A percentile compares a stretch with the other conserved stretches of the same genome.
These are phyloP conservation scores for Globisporangium nagaii DNA, from an alignment of 352 stramenopile genomes.

Conservation along the genomic window DNA sequence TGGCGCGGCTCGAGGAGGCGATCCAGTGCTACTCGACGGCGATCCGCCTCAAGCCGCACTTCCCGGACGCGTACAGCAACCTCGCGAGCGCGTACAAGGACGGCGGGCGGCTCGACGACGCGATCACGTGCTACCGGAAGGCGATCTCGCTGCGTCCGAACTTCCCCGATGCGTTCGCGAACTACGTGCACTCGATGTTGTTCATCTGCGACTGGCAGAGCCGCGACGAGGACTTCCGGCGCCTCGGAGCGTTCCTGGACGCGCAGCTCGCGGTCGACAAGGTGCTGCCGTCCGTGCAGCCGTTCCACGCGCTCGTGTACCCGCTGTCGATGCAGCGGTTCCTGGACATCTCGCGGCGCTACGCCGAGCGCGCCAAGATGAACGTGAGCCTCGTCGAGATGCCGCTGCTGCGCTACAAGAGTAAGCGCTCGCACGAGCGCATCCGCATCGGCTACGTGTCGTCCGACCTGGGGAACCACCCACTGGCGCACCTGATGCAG, in stretches of 20 bases:
- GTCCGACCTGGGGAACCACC: constrained; percentile 90
- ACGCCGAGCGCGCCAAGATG: constrained; percentile 79
- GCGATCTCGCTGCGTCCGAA: constrained; percentile 85
- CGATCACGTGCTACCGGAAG: constrained; percentile 92
- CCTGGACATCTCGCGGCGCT: constrained; percentile 69
- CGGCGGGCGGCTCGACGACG: constrained; percentile 82
- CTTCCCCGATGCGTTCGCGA: constrained; percentile 90
- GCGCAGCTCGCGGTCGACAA: constrained; percentile 16
- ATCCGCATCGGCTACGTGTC: constrained; percentile 88
- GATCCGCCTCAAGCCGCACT: constrained; percentile 86
- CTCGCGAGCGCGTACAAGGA: constrained; percentile 92
- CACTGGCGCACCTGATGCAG: constrained; percentile 89
- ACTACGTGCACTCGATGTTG: constrained; percentile 90
- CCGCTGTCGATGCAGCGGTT: constrained; percentile 75
- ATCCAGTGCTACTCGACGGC: constrained; percentile 88
- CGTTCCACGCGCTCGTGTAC: constrained; percentile 92
- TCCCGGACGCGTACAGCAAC: constrained; percentile 91
- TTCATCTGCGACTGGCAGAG: constrained; percentile 91
- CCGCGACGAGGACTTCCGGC: constrained; percentile 72
- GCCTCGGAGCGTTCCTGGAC: constrained; percentile 25
- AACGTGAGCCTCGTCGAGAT: constrained; percentile 87
- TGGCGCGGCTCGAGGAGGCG: constrained; percentile 82
- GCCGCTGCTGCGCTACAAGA: constrained; percentile 59
- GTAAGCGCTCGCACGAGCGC: constrained; percentile 58
- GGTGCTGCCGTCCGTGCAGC: constrained; percentile 84